A percentile compares a stretch with the other conserved stretches of the same genome.
Evolutionary conservation across 495 filamentous ascomycete species (phyloP).

Genomic region (Xylaria telfairii): DNA sequence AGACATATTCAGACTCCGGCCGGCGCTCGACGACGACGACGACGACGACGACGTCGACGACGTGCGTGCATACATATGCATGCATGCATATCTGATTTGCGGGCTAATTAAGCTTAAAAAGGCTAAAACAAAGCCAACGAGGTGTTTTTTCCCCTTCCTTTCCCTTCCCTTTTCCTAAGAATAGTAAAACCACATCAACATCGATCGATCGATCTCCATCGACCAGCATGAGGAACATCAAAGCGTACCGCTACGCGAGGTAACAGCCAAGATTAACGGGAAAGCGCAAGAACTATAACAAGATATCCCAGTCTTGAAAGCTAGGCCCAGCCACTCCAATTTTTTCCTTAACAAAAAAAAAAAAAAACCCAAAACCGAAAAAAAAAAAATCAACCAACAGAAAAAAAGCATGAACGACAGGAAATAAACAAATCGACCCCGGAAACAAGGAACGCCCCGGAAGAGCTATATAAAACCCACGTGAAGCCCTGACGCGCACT

Average conservation of each 20-base stretch:
- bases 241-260: background rate
- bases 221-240: background rate
- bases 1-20: background rate
- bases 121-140: no score
- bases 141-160: no score
- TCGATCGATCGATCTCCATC: background rate
- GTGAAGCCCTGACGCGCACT: background rate
- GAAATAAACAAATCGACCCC: background rate
- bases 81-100: no score
- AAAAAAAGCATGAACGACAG: background rate
- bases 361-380: no score
- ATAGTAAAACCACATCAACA: background rate
- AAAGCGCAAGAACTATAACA: background rate
- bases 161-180: background rate
- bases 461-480: background rate
- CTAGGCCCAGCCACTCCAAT: background rate
- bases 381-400: background rate
- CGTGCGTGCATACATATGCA: no score
- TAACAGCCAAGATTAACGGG: background rate
- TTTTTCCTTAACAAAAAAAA: no score
- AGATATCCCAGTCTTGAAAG: background rate
- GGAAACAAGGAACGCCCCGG: constrained; percentile 4
- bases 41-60: no score
- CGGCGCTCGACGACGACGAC: no score
- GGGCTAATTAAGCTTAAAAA: background rate